These are phyloP conservation scores for Calonectria pauciramosa DNA, from an alignment of 2,329 filamentous ascomycete genomes.

Conservation along the genomic window DNA sequence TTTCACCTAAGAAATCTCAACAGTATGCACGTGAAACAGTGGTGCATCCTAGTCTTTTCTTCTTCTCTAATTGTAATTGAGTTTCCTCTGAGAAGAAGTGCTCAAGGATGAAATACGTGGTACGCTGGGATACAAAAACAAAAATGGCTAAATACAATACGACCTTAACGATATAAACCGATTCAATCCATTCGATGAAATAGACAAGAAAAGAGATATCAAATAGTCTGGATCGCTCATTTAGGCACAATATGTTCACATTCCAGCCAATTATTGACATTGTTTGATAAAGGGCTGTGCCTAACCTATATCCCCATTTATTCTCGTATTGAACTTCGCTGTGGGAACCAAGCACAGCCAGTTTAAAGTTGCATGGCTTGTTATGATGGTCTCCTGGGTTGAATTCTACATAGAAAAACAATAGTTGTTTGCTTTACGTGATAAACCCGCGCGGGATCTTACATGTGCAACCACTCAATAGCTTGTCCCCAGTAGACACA, in stretches of 20 bases:
- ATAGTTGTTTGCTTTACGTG: neutral
- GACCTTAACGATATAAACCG: neutral
- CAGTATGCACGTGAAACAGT: neutral
- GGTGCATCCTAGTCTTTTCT: too few relatives aligned
- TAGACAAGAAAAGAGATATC: neutral
- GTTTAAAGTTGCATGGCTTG: neutral
- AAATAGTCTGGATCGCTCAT: neutral
- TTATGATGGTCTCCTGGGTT: neutral
- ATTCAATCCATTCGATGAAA: neutral
- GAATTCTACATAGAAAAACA: neutral
- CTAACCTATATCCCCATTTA: neutral
- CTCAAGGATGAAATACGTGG: too few relatives aligned
- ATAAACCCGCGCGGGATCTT: neutral
- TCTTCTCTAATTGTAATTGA: too few relatives aligned
- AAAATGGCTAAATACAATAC: neutral
- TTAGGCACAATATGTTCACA: neutral
- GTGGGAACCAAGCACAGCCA: neutral
- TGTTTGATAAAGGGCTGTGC: neutral
- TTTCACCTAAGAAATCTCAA: neutral
- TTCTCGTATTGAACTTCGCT: neutral
- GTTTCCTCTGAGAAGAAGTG: too few relatives aligned
- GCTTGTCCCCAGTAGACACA: neutral
- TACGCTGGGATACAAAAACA: too few relatives aligned
- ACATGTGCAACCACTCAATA: neutral
- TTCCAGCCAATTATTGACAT: neutral